Evolutionary conservation across 176 grass and related monocot species (phyloP).

Genomic region (Otatea glauca): DNA sequence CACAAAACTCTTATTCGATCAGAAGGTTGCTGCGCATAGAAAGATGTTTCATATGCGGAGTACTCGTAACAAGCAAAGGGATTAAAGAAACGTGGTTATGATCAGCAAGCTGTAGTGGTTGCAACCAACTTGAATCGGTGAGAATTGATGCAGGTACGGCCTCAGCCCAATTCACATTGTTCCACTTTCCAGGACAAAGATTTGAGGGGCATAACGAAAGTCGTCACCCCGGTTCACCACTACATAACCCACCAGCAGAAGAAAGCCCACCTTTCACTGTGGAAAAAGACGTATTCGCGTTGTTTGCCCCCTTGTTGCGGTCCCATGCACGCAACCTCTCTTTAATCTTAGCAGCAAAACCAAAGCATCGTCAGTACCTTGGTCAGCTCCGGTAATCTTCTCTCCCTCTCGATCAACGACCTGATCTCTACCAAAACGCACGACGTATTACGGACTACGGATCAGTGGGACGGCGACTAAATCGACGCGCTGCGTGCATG

Average conservation of each 20-base stretch:
- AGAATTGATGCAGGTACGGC: conserved; percentile 35
- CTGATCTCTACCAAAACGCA: too few species aligned
- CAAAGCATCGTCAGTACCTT: neutral
- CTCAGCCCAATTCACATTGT: conserved; percentile 14
- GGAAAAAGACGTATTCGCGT: neutral
- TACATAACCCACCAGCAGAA: conserved; percentile 8
- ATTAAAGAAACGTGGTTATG: conserved; percentile 1
- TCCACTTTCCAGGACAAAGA: conserved; percentile 47
- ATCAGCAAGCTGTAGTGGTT: neutral
- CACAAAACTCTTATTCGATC: too few species aligned
- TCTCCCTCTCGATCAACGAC: too few species aligned
- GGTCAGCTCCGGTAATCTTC: neutral
- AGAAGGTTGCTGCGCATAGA: too few species aligned
- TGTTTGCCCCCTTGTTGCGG: neutral
- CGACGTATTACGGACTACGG: neutral
- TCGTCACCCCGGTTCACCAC: neutral
- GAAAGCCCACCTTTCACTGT: conserved; percentile 11
- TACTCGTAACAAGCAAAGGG: neutral
- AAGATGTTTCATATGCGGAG: too few species aligned
- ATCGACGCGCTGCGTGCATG: neutral
- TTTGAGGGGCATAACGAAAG: conserved; percentile 40
- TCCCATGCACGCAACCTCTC: neutral
- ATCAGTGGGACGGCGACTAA: neutral
- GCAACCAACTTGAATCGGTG: conserved; percentile 17
- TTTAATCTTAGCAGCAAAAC: conserved; percentile 9